phyloP scores from a whole-genome alignment of 441 rosid genomes.

The Erodium texanum region DNA sequence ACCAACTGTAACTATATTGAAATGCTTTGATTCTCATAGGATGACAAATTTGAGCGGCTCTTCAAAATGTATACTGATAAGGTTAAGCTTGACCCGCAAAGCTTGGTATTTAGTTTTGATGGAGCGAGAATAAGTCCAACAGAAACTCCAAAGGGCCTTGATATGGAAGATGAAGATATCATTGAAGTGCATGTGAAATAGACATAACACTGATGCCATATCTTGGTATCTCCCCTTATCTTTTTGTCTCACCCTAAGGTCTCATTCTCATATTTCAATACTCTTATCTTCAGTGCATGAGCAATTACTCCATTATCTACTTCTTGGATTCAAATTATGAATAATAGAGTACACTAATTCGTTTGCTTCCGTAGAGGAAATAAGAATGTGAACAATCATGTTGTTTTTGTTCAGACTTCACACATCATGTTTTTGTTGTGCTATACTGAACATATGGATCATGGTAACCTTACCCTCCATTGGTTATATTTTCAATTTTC shows the following conservation, averaged over 20 bases:
- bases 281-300: neutral
- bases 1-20: neutral
- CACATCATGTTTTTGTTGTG: neutral
- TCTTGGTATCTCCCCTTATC: too few species aligned
- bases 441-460: neutral
- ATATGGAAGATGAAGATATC: conserved; percentile 83
- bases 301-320: neutral
- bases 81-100: conserved; percentile 35
- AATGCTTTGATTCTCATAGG: conserved; percentile 33
- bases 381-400: neutral
- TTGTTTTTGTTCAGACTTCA: neutral
- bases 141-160: conserved; percentile 66
- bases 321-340: neutral
- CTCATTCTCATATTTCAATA: neutral
- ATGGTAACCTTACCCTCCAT: neutral
- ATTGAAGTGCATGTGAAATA: conserved; percentile 55
- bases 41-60: conserved; percentile 73
- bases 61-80: conserved; percentile 64
- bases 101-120: conserved; percentile 60
- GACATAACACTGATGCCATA: neutral
- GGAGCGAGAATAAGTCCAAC: conserved; percentile 63
- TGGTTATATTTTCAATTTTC: neutral
- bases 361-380: neutral
- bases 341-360: neutral
- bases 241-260: too few species aligned